phyloP scores from a whole-genome alignment of 1,139 yeast species.

The Protomyces inouyei region DNA sequence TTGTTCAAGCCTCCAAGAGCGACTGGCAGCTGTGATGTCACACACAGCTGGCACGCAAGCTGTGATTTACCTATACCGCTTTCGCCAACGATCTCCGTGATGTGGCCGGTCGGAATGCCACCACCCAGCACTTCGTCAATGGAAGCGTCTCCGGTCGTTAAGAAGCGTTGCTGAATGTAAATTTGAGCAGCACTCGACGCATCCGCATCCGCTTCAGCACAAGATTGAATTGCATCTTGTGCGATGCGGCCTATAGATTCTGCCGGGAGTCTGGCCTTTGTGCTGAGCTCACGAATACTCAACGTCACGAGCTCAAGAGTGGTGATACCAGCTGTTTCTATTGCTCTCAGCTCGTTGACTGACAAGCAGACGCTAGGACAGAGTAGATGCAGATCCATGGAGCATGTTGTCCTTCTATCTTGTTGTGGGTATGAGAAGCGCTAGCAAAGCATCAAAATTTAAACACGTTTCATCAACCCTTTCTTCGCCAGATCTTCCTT shows the following conservation, averaged over 20 bases:
- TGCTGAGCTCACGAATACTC: slow-evolving; percentile 1
- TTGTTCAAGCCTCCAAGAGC: slow-evolving; percentile 47
- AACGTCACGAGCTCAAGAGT: slow-evolving; percentile 11
- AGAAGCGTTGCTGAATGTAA: neutral
- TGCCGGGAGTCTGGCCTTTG: neutral
- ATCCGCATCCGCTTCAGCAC: neutral
- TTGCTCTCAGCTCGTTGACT: neutral
- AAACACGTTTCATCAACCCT: neutral
- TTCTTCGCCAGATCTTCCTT: neutral
- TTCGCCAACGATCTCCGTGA: slow-evolving; percentile 76
- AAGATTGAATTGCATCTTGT: neutral
- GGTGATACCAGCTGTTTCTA: slow-evolving; percentile 3
- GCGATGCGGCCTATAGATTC: slow-evolving; percentile 2
- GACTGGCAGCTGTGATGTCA: slow-evolving; percentile 51
- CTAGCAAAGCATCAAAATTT: too few species aligned
- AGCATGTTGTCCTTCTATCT: neutral
- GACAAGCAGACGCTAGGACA: neutral
- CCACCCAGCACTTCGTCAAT: slow-evolving; percentile 53
- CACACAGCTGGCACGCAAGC: slow-evolving; percentile 58
- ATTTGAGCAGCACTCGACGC: neutral
- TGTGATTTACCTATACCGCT: slow-evolving; percentile 83
- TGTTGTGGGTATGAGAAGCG: too few species aligned
- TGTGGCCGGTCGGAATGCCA: slow-evolving; percentile 58
- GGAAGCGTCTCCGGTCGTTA: slow-evolving; percentile 50
- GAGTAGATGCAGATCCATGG: neutral